Percentiles rank a stretch among this genome's conserved stretches.
Conservation (phyloP, 176 grass and related monocot genomes). For the Rhipidocladum racemiflorum region DNA sequence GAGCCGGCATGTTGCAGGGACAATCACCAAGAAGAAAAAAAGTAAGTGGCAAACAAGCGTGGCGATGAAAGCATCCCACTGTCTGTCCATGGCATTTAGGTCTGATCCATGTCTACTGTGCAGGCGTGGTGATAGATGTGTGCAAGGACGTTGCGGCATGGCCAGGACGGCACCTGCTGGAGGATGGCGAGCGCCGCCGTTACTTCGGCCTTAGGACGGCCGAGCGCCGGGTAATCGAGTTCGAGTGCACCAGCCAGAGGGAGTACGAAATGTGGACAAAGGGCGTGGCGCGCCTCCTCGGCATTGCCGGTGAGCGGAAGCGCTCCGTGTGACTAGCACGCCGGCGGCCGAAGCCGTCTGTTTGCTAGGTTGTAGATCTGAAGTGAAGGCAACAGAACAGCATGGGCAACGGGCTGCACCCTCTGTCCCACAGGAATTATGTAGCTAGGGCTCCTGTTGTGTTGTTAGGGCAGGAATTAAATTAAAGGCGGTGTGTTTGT, state of each 20-base stretch:
- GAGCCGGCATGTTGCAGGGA: slow-evolving; percentile 83
- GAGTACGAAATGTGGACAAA: slow-evolving; percentile 91
- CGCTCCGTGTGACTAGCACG: slow-evolving; percentile 26
- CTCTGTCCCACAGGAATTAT: slow-evolving; percentile 11
- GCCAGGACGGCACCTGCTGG: slow-evolving; percentile 87
- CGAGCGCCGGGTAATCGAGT: slow-evolving; percentile 83
- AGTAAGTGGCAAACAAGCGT: slow-evolving; percentile 33
- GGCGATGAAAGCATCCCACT: not conserved
- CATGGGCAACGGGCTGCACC: slow-evolving; percentile 22
- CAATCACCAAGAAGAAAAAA: slow-evolving; percentile 99
- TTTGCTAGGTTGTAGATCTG: slow-evolving; percentile 32
- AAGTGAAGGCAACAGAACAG: slow-evolving; percentile 16
- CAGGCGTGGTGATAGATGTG: slow-evolving; percentile 83
- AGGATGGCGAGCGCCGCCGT: slow-evolving; percentile 80
- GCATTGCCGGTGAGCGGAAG: slow-evolving; percentile 61
- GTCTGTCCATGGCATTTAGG: not conserved
- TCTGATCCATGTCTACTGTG: not conserved
- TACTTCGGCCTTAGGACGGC: slow-evolving; percentile 88
- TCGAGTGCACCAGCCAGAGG: slow-evolving; percentile 78
- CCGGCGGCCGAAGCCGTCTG: not conserved
- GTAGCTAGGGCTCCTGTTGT: slow-evolving; percentile 26
- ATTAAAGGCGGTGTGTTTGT: slow-evolving; percentile 27
- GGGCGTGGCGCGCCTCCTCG: slow-evolving; percentile 71
- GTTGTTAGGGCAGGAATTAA: slow-evolving; percentile 19
- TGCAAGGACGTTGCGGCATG: slow-evolving; percentile 79